Evolutionary conservation across 2,329 filamentous ascomycete genomes (phyloP), one percentile per base, ranked within the genome.

Genomic region (Aspergillus pseudoglaucus): DNA sequence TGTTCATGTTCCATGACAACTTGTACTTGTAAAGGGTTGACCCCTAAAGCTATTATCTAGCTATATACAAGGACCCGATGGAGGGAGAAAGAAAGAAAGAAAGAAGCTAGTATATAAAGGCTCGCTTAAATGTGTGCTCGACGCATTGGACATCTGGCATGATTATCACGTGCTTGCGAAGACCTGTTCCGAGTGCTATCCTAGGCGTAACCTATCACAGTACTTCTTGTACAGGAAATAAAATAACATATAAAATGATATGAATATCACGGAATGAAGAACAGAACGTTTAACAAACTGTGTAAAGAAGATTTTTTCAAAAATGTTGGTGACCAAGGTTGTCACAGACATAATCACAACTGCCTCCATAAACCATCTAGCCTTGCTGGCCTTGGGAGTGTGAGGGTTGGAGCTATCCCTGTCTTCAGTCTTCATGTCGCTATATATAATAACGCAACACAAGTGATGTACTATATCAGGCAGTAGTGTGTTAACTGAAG

Each of bases 11-110:
- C n/a, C n/a, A n/a, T n/a, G n/a, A n/a, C n/a, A n/a, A n/a, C n/a
- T n/a, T n/a, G n/a, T n/a, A n/a, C n/a, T n/a, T 48, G 61, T 78
- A 12, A 69, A 66, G 33, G 67, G 74, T 53, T 55, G 62, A 70
- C 3, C 59, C 71, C 18, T 65, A 45, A 15, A 73, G 35, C 25
- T 27, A 27, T 27, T 27, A 10, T 27, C 8, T 27, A 27, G 25
- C 25, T 27, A 27, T 27, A 27, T 10, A 27, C 25, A 27, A 27
- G 25, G 6, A 27, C 10, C 4, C 25, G 25, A 27, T 27, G 7
- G 8, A 9, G 25, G 10, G 25, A 27, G 25, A 27, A 27, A 27
- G 25, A 27, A 27, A 27, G 25, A 9, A 9, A 27, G 25, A 8
- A 10, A 27, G 25, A 27, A 27, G 25, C 25, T 27, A 27, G 25